Percentiles rank a stretch among this genome's conserved stretches.
These are phyloP conservation scores for Ligustrum vulgare DNA, from an alignment of 257 asterid genomes.

Conservation along the genomic window DNA sequence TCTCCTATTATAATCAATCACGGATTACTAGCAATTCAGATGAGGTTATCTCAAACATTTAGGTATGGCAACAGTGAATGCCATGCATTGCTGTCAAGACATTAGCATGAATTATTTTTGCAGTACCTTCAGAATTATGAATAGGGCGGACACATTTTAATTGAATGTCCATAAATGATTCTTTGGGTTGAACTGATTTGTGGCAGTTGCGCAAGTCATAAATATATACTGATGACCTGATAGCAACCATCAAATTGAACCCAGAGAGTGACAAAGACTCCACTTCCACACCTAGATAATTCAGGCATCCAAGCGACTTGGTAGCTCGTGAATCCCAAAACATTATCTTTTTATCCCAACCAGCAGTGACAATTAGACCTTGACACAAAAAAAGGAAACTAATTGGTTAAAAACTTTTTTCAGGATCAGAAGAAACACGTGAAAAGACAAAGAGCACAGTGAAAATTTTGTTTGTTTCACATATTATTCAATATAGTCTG, in stretches of 20 bases:
- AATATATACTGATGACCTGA: constrained; percentile 54
- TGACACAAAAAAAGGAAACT: constrained; percentile 11
- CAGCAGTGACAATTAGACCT: constrained; percentile 70
- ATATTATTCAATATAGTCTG: background rate
- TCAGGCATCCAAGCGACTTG: constrained; percentile 46
- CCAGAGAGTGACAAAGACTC: constrained; percentile 76
- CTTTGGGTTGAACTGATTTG: constrained; percentile 41
- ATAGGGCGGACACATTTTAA: constrained; percentile 76
- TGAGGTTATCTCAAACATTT: constrained; percentile 5
- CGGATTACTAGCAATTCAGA: background rate
- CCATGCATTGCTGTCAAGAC: constrained; percentile 13
- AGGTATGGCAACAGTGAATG: constrained; percentile 7
- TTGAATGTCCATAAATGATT: constrained; percentile 38
- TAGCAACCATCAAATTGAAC: constrained; percentile 62
- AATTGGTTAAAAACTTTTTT: background rate
- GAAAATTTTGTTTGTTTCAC: constrained; percentile 8
- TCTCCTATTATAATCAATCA: background rate
- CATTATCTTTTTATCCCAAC: constrained; percentile 78
- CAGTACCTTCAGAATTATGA: constrained; percentile 64
- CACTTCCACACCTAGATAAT: constrained; percentile 44
- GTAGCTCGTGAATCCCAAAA: constrained; percentile 78
- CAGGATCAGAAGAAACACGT: constrained; percentile 5
- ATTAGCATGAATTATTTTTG: constrained; percentile 18
- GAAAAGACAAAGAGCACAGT: constrained; percentile 4
- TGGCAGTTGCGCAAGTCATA: constrained; percentile 68